Base-by-base conservation (phyloP, 495 filamentous ascomycete genomes). In the Penicillium maclennaniae region DNA sequence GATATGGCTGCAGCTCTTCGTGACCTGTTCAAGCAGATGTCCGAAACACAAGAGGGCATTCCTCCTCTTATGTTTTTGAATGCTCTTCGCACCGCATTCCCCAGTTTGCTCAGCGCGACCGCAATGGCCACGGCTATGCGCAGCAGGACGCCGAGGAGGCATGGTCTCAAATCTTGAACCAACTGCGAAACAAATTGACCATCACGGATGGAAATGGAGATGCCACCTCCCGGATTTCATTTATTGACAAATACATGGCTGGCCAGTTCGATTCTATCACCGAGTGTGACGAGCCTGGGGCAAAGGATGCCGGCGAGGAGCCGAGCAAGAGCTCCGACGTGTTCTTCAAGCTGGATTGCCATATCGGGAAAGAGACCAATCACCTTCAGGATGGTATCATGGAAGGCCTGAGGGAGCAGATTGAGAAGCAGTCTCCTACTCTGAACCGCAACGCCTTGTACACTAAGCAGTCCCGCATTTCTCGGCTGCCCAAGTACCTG, bases 91-190 rank as follows among this genome's bases (percentile, higher is more conserved):
- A 81, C 75, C 8, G 76, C 83, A 0, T 97, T 88, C 60, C 93
- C n/a, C 93, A 97, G 66, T 98, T 98, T 59, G 91, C 89, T 19
- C 89, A 98, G 72, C 80, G 81, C 55, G 82, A 88, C 21, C 88
- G 86, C 57, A 86, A 84, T 28, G 90, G 90, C 0, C 79, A 84
- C 42, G 91, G 89, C 3, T 97, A 84, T 65, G 89, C 92, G 7
- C 93, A 98, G 64, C 93, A 98, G 71, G 93, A 98, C 75, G 93
- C 93, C 1, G 93, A 98, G 65, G 93, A 98, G 67, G 95, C 91
- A 16, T 98, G 92, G 89, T 95, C 95, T 19, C 92, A 97, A 65
- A 96, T 98, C 46, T 68, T 98, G 6, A 82, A 83, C n/a, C 87
- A 92, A 65, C 74, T 98, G 42, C 84, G 87, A 28, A 80, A 87